Evolutionary conservation across 2,329 filamentous ascomycete genomes (phyloP), one percentile per base, ranked within the genome.

Genomic region (Fusarium aywerte): DNA sequence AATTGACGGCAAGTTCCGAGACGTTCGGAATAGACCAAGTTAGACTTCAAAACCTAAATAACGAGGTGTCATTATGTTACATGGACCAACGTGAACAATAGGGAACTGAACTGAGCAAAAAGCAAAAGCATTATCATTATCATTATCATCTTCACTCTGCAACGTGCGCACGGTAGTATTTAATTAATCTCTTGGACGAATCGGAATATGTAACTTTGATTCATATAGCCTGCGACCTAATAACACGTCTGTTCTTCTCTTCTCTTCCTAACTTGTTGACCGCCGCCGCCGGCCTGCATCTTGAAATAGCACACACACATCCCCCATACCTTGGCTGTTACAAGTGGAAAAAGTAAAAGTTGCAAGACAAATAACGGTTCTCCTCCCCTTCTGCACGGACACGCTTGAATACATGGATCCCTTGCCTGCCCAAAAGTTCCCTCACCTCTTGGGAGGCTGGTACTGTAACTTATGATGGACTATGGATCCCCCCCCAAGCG

Each of bases 1-100:
- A 29, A 29, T 25, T 29, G 43, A 20, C 65, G 65, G 65, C 44
- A 69, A 58, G 56, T 69, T 65, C 65, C 65, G 65, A 69, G 31
- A 10, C 38, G n/a, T 27, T 32, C 47, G 21, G 40, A 35, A 44
- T n/a, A 33, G 44, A 43, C 20, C 40, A 40, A 32, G 32, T 63
- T 59, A 49, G 35, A 65, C 35, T 58, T 55, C 32, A 67, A n/a
- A 32, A 32, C 49, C 42, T 38, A 39, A 47, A 58, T 50, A 42
- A 48, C 33, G 33, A 40, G 50, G 57, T 53, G 39, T 48, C 52
- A 56, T 65, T 42, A 55, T 56, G 50, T 48, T 62, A 58, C 49
- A 58, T 62, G 21, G 43, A 21, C 50, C 32, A 39, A 44, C 44
- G 39, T 44, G 45, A 29, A 45, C n/a, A 50, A 55, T 49, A 65